These are phyloP conservation scores for Conoideocrella luteorostrata DNA, from an alignment of 2,329 filamentous ascomycete genomes.

Conservation along the genomic window DNA sequence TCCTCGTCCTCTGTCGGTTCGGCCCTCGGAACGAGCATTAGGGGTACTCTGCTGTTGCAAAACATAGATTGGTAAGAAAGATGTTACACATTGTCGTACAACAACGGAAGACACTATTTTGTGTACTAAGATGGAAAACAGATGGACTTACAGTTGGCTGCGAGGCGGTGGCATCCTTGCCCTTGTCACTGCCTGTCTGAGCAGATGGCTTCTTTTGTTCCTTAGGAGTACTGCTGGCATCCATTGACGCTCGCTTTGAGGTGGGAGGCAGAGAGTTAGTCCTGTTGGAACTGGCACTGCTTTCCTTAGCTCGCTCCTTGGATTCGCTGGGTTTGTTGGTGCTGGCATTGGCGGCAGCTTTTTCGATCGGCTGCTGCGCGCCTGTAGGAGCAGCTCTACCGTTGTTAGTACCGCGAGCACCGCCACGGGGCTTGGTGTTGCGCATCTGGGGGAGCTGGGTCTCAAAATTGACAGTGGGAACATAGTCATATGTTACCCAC, in stretches of 20 bases:
- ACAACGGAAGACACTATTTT: no score
- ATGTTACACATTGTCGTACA: neutral
- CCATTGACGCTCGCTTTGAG: constrained; percentile 39
- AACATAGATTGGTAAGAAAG: neutral
- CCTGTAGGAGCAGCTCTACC: constrained; percentile 28
- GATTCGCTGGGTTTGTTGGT: constrained; percentile 26
- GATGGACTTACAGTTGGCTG: constrained; percentile 33
- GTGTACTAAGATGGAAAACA: no score
- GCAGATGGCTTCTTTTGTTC: constrained; percentile 41
- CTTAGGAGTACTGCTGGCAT: constrained; percentile 28
- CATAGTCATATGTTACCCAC: constrained; percentile 79
- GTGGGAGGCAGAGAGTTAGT: constrained; percentile 29
- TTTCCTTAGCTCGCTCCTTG: constrained; percentile 31
- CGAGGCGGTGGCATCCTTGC: constrained; percentile 31
- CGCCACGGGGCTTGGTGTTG: constrained; percentile 43
- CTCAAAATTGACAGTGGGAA: constrained; percentile 78
- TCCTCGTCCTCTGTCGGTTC: constrained; percentile 36
- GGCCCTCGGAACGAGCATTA: constrained; percentile 29
- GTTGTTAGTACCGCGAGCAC: constrained; percentile 36
- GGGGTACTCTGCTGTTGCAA: constrained; percentile 10
- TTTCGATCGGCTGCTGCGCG: constrained; percentile 31
- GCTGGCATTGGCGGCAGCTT: constrained; percentile 23
- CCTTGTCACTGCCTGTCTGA: constrained; percentile 29
- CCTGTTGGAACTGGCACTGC: constrained; percentile 24
- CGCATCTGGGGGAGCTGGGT: constrained; percentile 63